A percentile compares a stretch with the other conserved stretches of the same genome.
These are phyloP conservation scores for Calcarisporium arbuscula DNA, from an alignment of 2,329 filamentous ascomycete species.

Conservation along the genomic window DNA sequence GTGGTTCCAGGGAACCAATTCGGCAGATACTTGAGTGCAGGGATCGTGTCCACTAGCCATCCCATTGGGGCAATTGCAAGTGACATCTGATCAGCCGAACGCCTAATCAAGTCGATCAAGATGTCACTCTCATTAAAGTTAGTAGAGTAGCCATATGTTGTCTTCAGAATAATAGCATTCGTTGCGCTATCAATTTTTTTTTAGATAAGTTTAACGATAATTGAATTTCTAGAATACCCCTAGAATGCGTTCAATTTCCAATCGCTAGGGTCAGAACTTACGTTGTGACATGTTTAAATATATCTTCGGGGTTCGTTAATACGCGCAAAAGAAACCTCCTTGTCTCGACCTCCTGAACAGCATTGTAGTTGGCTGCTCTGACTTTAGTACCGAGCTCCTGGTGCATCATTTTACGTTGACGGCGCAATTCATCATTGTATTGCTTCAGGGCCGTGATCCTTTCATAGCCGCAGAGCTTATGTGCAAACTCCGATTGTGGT, in stretches of 20 bases:
- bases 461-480: slow-evolving; percentile 18
- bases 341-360: slow-evolving; percentile 21
- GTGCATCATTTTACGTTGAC: slow-evolving; percentile 22
- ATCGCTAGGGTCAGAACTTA: slow-evolving; percentile 13
- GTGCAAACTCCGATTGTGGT: slow-evolving; percentile 9
- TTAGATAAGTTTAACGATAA: too few species aligned
- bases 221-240: too few species aligned
- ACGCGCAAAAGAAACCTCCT: slow-evolving; percentile 17
- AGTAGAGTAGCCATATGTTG: slow-evolving; percentile 17
- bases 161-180: slow-evolving; percentile 12
- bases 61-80: slow-evolving; percentile 12
- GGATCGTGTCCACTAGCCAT: slow-evolving; percentile 19
- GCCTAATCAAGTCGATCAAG: slow-evolving; percentile 14
- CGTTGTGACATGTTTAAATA: slow-evolving; percentile 20
- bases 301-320: slow-evolving; percentile 14
- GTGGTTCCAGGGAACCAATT: slow-evolving; percentile 15
- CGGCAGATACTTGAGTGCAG: slow-evolving; percentile 13
- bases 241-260: too few species aligned
- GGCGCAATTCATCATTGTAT: slow-evolving; percentile 14
- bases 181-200: slow-evolving; percentile 19
- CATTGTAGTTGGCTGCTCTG: slow-evolving; percentile 10
- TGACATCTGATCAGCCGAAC: slow-evolving; percentile 15
- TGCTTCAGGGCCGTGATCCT: slow-evolving; percentile 8
- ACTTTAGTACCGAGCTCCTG: slow-evolving; percentile 21
- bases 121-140: slow-evolving; percentile 15